Base-by-base conservation (phyloP, 2,329 filamentous ascomycete species). In the Ophiostoma sp. region DNA sequence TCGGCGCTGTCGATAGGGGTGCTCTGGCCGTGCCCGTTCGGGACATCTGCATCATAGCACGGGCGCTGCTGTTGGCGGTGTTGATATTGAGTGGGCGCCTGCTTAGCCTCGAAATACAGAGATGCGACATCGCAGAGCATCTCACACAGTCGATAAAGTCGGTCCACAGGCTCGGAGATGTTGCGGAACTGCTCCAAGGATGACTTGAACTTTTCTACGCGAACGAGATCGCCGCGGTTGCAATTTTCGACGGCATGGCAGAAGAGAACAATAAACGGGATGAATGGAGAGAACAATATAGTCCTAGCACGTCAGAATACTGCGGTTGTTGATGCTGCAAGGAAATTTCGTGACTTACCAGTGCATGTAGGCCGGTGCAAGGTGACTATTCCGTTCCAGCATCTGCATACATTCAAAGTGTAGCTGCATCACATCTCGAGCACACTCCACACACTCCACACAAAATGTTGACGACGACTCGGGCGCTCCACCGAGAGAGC, bases 211-310 rank as follows among this genome's bases (percentile, higher is more conserved):
- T 5, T 42, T 16, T 44, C 7, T 6, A 63, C 40, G 16, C 40
- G 60, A 63, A 44, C 40, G 11, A 63, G 40, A 41, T 63, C 60
- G 1, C 14, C 14, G 4, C 40, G 14, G 16, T 63, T n/a, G 7
- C 14, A 63, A 3, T 5, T 42, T 8, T 63, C 60, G 6, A 63
- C 18, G 2, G 60, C 60, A 18, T 63, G 60, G 40, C 58, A 62
- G n/a, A 62, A 62, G 14, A 62, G 38, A 5, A 62, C 58, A n/a
- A 62, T 62, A 41, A 62, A 62, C 3, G 58, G 58, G 12, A 62
- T 62, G 5, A 62, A 62, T 5, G 58, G 58, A 14, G 58, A 62
- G 14, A 62, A 62, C 12, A 62, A 16, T 5, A 62, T 40, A 4
- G 58, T 62, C 58, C 58, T 62, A 41, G 38, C 14, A 8, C 8